Evolutionary conservation across 495 filamentous ascomycete genomes (phyloP), one percentile per base, ranked within the genome.

Genomic region (Sordaria brevicollis): DNA sequence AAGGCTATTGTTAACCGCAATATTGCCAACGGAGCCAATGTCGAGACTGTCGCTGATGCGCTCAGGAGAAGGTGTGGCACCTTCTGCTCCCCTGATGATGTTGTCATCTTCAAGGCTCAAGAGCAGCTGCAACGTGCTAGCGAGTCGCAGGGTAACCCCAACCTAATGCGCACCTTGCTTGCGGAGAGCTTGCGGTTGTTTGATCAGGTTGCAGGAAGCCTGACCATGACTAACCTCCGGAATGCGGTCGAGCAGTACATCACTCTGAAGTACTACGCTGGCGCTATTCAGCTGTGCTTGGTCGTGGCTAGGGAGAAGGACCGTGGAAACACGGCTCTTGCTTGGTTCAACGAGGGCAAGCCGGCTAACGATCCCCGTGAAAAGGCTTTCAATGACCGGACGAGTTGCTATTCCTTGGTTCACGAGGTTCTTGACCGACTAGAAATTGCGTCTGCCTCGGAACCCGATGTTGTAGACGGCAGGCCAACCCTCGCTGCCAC

Each of bases 1-100:
- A 98, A 97, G 79, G 94, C 94, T 2, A 97, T 99, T 72, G 95
- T 99, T 68, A 98, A 98, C 80, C 86, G 93, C 39, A 98, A 96
- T 79, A 98, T 99, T 75, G 92, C 92, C 41, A 94, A 90, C 72
- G 95, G 95, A 29, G 91, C 93, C 29, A 98, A 97, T 74, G 94
- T 99, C 19, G 95, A 99, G 78, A 97, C 93, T 0, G 92, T 99
- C 43, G 93, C 95, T 0, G 95, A 98, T 80, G 93, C 93, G 17
- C 81, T 99, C 21, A 86, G 95, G 29, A 85, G 96, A 73, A 87
- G 93, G 70, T 99, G 95, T 73, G 96, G 95, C 62, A 95, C 89
- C 76, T 98, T 99, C 84, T 99, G 95, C 83, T 96, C 92, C 71
- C 89, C 94, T 2, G 94, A 97, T 66, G 95, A 99, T 81, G 94